phyloP scores from a whole-genome alignment of 169 alveolate species.

The Haemoproteus tartakovskyi region DNA sequence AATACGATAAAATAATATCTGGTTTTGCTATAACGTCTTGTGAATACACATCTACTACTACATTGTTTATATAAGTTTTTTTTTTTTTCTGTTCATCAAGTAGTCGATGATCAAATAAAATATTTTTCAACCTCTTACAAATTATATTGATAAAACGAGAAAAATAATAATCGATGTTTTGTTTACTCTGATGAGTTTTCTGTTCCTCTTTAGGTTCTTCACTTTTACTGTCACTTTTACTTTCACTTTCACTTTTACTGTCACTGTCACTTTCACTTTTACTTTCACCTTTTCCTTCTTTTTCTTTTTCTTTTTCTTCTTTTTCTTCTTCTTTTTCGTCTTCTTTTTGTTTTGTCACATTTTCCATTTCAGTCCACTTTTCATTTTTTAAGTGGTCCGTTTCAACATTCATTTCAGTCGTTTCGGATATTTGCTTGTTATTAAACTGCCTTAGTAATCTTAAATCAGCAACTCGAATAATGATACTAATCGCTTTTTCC shows the following conservation, averaged over 20 bases:
- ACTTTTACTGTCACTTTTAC: neutral
- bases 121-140: conserved; percentile 9
- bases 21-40: conserved; percentile 52
- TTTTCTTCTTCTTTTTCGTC: neutral
- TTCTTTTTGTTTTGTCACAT: neutral
- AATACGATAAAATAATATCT: conserved; percentile 25
- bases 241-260: neutral
- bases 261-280: neutral
- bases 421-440: no score
- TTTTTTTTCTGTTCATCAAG: conserved; percentile 11
- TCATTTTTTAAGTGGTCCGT: no score
- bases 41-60: conserved; percentile 22
- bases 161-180: no score
- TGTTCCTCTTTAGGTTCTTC: neutral
- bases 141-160: no score
- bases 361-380: no score
- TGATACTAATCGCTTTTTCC: conserved; percentile 46
- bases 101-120: conserved; percentile 21
- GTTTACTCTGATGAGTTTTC: neutral
- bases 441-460: no score
- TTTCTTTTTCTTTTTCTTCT: neutral
- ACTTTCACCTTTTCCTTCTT: neutral
- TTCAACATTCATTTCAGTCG: no score
- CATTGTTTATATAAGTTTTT: conserved; percentile 51
- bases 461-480: conserved; percentile 27